Evolutionary conservation across 2,329 filamentous ascomycete genomes (phyloP).

Genomic region (Phaeosphaeriaceae sp.): DNA sequence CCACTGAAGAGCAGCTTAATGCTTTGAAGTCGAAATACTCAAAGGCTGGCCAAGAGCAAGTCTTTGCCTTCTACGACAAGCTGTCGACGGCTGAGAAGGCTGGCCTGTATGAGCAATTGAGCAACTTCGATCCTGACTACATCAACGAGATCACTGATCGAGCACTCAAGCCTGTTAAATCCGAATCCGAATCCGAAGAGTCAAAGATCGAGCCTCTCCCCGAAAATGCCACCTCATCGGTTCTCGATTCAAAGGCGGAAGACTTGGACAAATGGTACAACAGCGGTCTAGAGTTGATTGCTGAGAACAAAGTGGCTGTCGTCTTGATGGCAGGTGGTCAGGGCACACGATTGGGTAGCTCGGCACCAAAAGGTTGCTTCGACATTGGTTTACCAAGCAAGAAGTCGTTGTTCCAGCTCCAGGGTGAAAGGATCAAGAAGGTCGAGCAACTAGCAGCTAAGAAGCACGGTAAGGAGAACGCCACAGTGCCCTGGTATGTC

Average conservation of each 20-base stretch:
- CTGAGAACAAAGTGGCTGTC: conserved; percentile 76
- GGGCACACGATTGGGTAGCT: conserved; percentile 92
- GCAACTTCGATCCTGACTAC: conserved; percentile 78
- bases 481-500: conserved; percentile 92
- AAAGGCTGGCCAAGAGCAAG: conserved; percentile 77
- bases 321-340: conserved; percentile 98
- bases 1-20: conserved; percentile 70
- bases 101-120: conserved; percentile 79
- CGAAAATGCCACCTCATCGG: conserved; percentile 82
- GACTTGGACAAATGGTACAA: conserved; percentile 87
- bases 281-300: conserved; percentile 68
- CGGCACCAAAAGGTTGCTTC: conserved; percentile 95
- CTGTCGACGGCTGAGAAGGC: conserved; percentile 77
- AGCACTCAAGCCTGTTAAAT: conserved; percentile 77
- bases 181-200: conserved; percentile 60
- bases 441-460: conserved; percentile 80
- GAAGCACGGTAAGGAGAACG: conserved; percentile 64
- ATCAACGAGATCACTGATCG: conserved; percentile 87
- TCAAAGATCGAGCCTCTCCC: conserved; percentile 82
- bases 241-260: conserved; percentile 82
- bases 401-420: conserved; percentile 97
- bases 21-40: conserved; percentile 75
- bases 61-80: conserved; percentile 86
- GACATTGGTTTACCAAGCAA: conserved; percentile 91
- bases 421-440: conserved; percentile 91